Conservation (phyloP, 1,284 basidiomycete species). For the Cryptococcus sp. region DNA sequence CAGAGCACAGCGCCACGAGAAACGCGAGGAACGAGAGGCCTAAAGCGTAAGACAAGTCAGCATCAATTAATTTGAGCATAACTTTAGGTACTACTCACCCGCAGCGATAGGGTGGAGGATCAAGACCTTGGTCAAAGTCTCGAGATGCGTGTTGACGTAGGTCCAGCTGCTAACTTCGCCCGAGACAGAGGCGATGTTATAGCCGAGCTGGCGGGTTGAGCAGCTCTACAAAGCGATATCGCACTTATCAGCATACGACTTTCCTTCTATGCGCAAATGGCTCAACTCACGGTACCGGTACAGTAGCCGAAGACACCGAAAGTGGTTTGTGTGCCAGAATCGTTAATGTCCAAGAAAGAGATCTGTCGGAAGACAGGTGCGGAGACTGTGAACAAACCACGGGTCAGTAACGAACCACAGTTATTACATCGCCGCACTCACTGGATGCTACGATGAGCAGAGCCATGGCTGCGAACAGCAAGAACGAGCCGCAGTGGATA, state of each 20-base stretch:
- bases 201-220: constrained; percentile 27
- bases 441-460: constrained; percentile 39
- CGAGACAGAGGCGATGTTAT: constrained; percentile 29
- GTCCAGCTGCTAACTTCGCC: constrained; percentile 15
- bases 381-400: constrained; percentile 25
- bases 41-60: constrained; percentile 3
- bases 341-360: constrained; percentile 37
- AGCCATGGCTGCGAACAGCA: constrained; percentile 38
- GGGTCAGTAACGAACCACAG: neutral
- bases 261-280: neutral
- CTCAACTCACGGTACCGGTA: constrained; percentile 16
- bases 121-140: constrained; percentile 38
- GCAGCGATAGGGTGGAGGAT: constrained; percentile 49
- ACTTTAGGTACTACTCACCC: constrained; percentile 15
- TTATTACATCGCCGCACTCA: constrained; percentile 21
- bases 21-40: constrained; percentile 43
- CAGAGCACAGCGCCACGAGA: constrained; percentile 41
- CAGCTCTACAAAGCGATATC: constrained; percentile 19
- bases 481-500: constrained; percentile 34
- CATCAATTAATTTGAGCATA: neutral
- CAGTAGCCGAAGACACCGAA: constrained; percentile 50
- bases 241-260: too few relatives aligned
- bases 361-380: constrained; percentile 41
- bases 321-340: constrained; percentile 8
- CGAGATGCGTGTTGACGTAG: constrained; percentile 22